phyloP scores from a whole-genome alignment of 2,329 filamentous ascomycete genomes.

The Amauroascus niger region DNA sequence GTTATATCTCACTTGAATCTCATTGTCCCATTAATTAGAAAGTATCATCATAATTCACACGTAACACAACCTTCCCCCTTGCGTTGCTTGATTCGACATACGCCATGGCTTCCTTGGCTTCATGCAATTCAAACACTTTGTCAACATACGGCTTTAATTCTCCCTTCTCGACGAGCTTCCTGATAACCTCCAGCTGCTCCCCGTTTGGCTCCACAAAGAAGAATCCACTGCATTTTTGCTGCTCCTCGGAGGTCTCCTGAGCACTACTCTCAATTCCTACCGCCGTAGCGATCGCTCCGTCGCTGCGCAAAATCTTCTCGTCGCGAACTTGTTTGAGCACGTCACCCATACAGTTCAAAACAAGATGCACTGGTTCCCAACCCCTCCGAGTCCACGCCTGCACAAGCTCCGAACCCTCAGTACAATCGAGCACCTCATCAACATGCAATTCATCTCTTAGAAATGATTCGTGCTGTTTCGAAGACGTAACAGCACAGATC shows the following conservation, averaged over 20 bases:
- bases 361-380: constrained; percentile 33
- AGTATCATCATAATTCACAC: constrained; percentile 22
- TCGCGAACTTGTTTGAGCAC: constrained; percentile 30
- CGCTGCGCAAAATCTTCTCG: constrained; percentile 26
- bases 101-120: constrained; percentile 29
- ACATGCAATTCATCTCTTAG: constrained; percentile 25
- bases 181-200: constrained; percentile 27
- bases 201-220: constrained; percentile 32
- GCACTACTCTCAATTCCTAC: not conserved
- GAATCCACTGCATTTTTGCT: constrained; percentile 24
- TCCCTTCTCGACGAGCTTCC: constrained; percentile 29
- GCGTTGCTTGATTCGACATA: constrained; percentile 23
- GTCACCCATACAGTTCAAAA: constrained; percentile 32
- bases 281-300: constrained; percentile 21
- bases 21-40: not conserved
- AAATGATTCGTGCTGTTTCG: constrained; percentile 21
- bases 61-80: constrained; percentile 29
- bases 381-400: constrained; percentile 24
- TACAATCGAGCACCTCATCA: constrained; percentile 28
- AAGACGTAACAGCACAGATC: constrained; percentile 33
- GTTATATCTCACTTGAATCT: not conserved
- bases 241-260: constrained; percentile 3
- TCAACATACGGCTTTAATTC: constrained; percentile 28
- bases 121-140: constrained; percentile 27
- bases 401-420: constrained; percentile 22